These are phyloP conservation scores for Hyphopichia khmerensis DNA, from an alignment of 1,139 yeast genomes.

Conservation along the genomic window DNA sequence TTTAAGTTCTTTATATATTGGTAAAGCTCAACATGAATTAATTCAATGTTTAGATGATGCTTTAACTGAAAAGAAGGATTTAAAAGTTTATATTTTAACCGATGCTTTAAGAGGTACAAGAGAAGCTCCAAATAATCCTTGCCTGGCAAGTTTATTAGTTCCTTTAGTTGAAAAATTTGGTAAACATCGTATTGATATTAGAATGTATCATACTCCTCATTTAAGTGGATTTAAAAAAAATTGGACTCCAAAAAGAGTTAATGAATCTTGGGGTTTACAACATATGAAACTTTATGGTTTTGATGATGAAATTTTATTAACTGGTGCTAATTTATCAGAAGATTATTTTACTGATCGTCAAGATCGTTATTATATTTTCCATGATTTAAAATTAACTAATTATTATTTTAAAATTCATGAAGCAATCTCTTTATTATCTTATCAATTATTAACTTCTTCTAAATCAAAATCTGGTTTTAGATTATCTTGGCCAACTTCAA, in stretches of 20 bases:
- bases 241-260: slow-evolving; percentile 76
- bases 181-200: slow-evolving; percentile 66
- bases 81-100: slow-evolving; percentile 70
- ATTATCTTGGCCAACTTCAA: slow-evolving; percentile 74
- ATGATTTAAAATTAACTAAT: slow-evolving; percentile 55
- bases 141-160: slow-evolving; percentile 75
- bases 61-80: slow-evolving; percentile 52
- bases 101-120: slow-evolving; percentile 94
- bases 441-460: slow-evolving; percentile 48
- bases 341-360: slow-evolving; percentile 97
- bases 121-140: slow-evolving; percentile 70
- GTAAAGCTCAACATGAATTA: slow-evolving; percentile 76
- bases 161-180: slow-evolving; percentile 68
- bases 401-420: slow-evolving; percentile 71
- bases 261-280: slow-evolving; percentile 92
- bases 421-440: slow-evolving; percentile 68
- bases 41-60: slow-evolving; percentile 61
- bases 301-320: slow-evolving; percentile 82
- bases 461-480: slow-evolving; percentile 48
- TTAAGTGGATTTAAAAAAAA: slow-evolving; percentile 64
- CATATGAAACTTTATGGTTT: slow-evolving; percentile 97
- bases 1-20: slow-evolving; percentile 83
- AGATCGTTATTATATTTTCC: slow-evolving; percentile 83
- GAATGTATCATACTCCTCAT: slow-evolving; percentile 90
- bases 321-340: slow-evolving; percentile 88